Evolutionary conservation across 768 basidiomycete genomes (phyloP), one percentile per base, ranked within the genome.

Genomic region (Symmetrospora coprosmae): DNA sequence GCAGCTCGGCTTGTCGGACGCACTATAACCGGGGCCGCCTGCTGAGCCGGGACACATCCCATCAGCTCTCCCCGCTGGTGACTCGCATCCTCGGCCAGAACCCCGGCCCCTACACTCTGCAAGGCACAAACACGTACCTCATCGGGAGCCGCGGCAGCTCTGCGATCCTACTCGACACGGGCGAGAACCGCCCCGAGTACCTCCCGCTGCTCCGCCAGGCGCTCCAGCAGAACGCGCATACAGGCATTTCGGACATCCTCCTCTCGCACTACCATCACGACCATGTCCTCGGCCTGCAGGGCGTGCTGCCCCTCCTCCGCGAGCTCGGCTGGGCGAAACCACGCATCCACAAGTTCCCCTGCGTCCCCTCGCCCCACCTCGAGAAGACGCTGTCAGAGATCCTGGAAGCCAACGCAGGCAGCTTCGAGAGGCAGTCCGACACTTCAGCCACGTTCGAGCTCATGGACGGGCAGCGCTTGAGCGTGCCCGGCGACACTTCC

Each of bases 51-150:
- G n/a, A n/a, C n/a, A n/a, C n/a, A n/a, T n/a, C n/a, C n/a, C n/a
- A n/a, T n/a, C 43, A 58, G 55, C 28, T 58, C 27, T 11, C 55
- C 8, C 55, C 55, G n/a, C 25, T 46, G 2, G 55, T 58, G 14
- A 43, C 41, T 19, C 60, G 67, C n/a, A 58, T 69, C 23, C 50
- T 68, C 3, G 67, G 66, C 5, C 60, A 89, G 85, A 91, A 92
- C 68, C 87, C 88, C 7, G 84, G 87, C 2, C 82, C 85, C 66
- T 89, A 86, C 70, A 89, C 87, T 0, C 75, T 92, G 0, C 87
- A 90, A 76, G 88, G 88, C 19, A 92, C 89, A 2, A 90, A 92
- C 69, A 90, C 88, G 1, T 94, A 92, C 69, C 75, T 94, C 63
- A 66, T 91, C 43, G 87, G 87, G n/a, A 33, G 28, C 9, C 23